These are phyloP conservation scores for Phialemoniopsis sp. DNA, from an alignment of 2,329 filamentous ascomycete genomes.

Conservation along the genomic window DNA sequence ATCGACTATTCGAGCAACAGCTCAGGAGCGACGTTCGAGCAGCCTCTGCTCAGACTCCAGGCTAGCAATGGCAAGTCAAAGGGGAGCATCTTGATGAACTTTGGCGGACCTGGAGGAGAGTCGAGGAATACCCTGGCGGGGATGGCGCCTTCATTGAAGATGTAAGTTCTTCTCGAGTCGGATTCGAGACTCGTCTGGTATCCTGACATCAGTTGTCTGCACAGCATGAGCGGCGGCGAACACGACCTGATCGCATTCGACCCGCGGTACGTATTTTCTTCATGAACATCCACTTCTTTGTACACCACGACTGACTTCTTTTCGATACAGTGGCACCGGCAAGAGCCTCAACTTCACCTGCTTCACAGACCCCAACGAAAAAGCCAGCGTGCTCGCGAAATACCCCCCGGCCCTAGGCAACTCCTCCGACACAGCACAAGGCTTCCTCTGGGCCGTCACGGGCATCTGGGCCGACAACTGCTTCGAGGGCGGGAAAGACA, in stretches of 20 bases:
- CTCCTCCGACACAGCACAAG: conserved; percentile 8
- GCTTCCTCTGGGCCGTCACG: conserved; percentile 3
- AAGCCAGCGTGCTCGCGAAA: not conserved
- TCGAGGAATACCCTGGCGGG: conserved; percentile 1
- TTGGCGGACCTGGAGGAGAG: conserved; percentile 22
- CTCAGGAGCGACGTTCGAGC: conserved; percentile 12
- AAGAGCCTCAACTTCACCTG: not conserved
- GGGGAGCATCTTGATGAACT: conserved; percentile 25
- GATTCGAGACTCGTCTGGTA: no score
- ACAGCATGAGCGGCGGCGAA: conserved; percentile 9
- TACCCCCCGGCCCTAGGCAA: conserved; percentile 1
- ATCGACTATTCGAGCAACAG: conserved; percentile 23
- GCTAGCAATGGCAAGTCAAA: conserved; percentile 18
- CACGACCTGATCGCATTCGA: conserved; percentile 11
- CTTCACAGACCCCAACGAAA: not conserved
- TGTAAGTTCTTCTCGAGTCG: no score
- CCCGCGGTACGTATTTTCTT: conserved; percentile 6
- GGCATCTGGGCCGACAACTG: conserved; percentile 1
- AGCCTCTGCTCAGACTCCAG: conserved; percentile 19
- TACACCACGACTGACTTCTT: conserved; percentile 11
- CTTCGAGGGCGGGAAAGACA: conserved; percentile 1
- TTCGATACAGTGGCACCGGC: conserved; percentile 6
- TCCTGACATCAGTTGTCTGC: not conserved
- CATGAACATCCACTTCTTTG: conserved; percentile 7
- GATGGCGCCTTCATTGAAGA: not conserved